A percentile compares a stretch with the other conserved stretches of the same genome.
phyloP scores from a whole-genome alignment of 208 protist genomes.

The Leishmania turanica region DNA sequence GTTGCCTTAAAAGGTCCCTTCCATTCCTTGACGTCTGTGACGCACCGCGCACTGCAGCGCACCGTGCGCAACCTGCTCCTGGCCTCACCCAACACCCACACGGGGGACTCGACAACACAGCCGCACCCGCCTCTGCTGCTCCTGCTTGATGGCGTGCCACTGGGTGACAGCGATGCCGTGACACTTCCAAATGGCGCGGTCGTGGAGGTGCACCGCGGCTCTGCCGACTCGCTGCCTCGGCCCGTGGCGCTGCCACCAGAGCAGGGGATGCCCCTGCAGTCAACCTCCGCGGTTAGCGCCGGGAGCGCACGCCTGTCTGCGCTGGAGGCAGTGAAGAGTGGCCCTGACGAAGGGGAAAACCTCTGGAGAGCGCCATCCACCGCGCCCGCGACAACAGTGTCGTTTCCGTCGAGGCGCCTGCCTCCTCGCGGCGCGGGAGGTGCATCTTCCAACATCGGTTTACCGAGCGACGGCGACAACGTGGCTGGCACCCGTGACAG shows the following conservation, averaged over 20 bases:
- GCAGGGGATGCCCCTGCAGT: slow-evolving; percentile 18
- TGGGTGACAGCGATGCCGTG: slow-evolving; percentile 19
- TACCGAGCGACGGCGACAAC: neutral
- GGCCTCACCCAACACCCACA: neutral
- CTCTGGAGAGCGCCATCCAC: neutral
- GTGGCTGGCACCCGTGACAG: neutral
- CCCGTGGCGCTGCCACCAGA: slow-evolving; percentile 10
- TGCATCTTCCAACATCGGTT: neutral
- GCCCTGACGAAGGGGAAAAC: no score
- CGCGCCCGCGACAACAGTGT: neutral
- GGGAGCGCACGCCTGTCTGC: neutral
- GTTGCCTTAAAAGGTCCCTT: slow-evolving; percentile 14
- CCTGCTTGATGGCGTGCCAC: slow-evolving; percentile 20
- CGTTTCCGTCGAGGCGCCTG: neutral
- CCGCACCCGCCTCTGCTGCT: slow-evolving; percentile 12
- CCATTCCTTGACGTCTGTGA: slow-evolving; percentile 23
- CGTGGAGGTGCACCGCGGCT: slow-evolving; percentile 15
- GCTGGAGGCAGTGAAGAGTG: neutral
- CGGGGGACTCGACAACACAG: neutral
- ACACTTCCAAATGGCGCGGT: slow-evolving; percentile 24
- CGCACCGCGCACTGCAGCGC: slow-evolving; percentile 17
- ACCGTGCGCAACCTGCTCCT: slow-evolving; percentile 19
- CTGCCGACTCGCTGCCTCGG: slow-evolving; percentile 3
- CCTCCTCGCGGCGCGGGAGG: neutral
- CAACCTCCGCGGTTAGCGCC: neutral